Base-by-base conservation (phyloP, 768 basidiomycete species). In the Collybia nuda region DNA sequence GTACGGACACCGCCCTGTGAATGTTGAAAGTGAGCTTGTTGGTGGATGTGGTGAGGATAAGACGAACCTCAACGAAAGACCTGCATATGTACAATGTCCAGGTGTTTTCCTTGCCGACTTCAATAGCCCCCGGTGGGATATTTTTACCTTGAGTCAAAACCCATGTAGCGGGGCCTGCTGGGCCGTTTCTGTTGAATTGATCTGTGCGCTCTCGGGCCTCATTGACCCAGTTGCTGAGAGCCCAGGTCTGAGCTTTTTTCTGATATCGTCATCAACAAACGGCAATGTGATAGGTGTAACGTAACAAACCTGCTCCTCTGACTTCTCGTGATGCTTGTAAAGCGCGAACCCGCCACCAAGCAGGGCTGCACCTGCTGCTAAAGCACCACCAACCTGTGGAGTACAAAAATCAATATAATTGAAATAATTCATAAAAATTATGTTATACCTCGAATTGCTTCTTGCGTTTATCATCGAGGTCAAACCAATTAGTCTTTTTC, bases 301-400 rank as follows among this genome's bases (percentile, higher is more conserved):
- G 28, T 6, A 11, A 51, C 51, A 51, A 59, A 80, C 85, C 68
- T 86, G 76, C 52, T 86, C 81, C 42, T 80, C 67, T 35, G 68
- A 73, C 56, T 85, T 71, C 55, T 79, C 71, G 54, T 86, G 81
- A 2, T 78, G 53, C 49, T 85, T 82, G 66, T 72, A 82, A 2
- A 79, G 80, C 24, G 60, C 62, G 46, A 69, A 58, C 3, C 83
- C 86, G 6, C 64, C 83, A 47, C 73, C 84, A 15, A 84, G 41
- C 19, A 69, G 59, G 15, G 75, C 82, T n/a, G 69, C 62, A 0
- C 84, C 87, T 1, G 73, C 81, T 29, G 76, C 66, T 23, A 89
- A 46, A 19, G 84, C 87, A 17, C 83, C 88, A 17, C 82, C 88
- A 51, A 88, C 59, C 87, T 89, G 56, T 24, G 35, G 36, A 45